Evolutionary conservation across 805 yeast species (phyloP).

Genomic region (Metschnikowia chrysomelidarum): DNA sequence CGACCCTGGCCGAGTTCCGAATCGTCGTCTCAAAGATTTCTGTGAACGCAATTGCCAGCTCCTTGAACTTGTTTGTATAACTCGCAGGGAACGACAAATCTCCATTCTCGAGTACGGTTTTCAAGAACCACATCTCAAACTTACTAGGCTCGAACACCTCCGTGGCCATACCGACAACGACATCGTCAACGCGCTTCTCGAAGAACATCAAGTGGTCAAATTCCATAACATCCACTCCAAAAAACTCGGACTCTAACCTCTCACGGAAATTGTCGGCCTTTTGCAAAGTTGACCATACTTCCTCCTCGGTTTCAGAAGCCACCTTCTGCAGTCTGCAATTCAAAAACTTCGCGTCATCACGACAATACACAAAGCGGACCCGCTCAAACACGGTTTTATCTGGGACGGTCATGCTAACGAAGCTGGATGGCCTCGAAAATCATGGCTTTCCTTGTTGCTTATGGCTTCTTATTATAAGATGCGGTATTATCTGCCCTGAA

Average conservation of each 20-base stretch:
- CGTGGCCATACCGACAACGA: constrained; percentile 30
- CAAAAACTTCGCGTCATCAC: constrained; percentile 18
- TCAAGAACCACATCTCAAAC: constrained; percentile 36
- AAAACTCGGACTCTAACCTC: not conserved
- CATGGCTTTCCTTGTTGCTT: not conserved
- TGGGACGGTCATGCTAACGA: constrained; percentile 17
- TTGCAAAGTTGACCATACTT: constrained; percentile 12
- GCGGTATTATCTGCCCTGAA: constrained; percentile 9
- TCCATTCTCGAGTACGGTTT: constrained; percentile 24
- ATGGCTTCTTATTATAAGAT: constrained; percentile 9
- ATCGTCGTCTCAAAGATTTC: constrained; percentile 45
- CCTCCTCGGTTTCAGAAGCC: constrained; percentile 7
- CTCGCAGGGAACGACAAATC: constrained; percentile 10
- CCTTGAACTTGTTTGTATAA: not conserved
- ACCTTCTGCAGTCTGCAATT: constrained; percentile 15
- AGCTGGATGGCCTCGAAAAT: constrained; percentile 3
- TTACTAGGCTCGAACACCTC: constrained; percentile 21
- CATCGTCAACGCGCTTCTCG: constrained; percentile 23
- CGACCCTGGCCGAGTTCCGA: constrained; percentile 46
- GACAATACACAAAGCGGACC: constrained; percentile 27
- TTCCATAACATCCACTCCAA: constrained; percentile 6
- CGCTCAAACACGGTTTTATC: constrained; percentile 27
- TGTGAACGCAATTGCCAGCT: constrained; percentile 26
- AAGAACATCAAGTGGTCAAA: constrained; percentile 13
- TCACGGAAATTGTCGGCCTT: constrained; percentile 1